These are phyloP conservation scores for Pneumocystis murina DNA, from an alignment of 1,139 yeast species.

Conservation along the genomic window DNA sequence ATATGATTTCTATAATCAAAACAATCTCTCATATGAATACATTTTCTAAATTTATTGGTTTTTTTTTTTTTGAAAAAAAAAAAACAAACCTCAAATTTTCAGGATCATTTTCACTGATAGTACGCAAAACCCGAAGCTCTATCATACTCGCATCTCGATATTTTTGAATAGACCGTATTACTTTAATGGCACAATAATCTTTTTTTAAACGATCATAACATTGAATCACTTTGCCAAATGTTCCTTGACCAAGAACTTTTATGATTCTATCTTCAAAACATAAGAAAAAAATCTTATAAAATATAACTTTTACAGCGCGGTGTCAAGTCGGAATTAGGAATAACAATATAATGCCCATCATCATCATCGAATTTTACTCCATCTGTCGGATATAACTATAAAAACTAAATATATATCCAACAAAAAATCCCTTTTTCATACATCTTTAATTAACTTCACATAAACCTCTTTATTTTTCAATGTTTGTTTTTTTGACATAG, in stretches of 20 bases:
- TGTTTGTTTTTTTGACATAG: background rate
- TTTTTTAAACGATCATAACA: constrained; percentile 35
- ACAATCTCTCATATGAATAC: constrained; percentile 69
- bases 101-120: constrained; percentile 55
- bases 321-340: constrained; percentile 23
- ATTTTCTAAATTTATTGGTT: constrained; percentile 5
- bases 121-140: constrained; percentile 57
- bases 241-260: constrained; percentile 71
- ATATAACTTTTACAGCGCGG: constrained; percentile 9
- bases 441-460: background rate
- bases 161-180: constrained; percentile 41
- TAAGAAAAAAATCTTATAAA: background rate
- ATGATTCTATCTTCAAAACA: constrained; percentile 32
- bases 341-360: constrained; percentile 28
- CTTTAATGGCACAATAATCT: constrained; percentile 73
- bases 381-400: background rate
- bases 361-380: constrained; percentile 21
- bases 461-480: background rate
- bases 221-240: constrained; percentile 82
- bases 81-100: constrained; percentile 37
- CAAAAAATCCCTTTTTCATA: background rate
- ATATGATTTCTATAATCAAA: constrained; percentile 90
- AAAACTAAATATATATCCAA: background rate
- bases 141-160: constrained; percentile 32
- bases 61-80: background rate